Evolutionary conservation across 345 rosid genomes (phyloP).

Genomic region (Eucalyptus sp.): DNA sequence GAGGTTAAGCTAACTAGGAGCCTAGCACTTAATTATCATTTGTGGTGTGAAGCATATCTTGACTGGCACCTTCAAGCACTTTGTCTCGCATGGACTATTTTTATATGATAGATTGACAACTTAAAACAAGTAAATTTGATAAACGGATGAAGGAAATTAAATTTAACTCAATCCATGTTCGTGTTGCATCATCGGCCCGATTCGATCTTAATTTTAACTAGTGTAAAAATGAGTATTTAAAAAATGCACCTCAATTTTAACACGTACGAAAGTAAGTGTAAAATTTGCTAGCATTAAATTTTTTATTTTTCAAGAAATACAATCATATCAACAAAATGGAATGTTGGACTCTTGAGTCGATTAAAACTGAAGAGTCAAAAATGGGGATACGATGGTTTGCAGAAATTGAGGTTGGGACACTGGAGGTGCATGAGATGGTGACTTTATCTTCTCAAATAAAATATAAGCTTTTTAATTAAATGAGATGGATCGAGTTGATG

Average conservation of each 20-base stretch:
- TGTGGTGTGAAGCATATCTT: neutral
- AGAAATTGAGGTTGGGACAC: too few relatives aligned
- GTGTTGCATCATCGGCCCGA: neutral
- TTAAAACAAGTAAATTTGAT: neutral
- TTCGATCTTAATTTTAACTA: neutral
- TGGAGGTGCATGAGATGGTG: neutral
- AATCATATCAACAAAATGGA: neutral
- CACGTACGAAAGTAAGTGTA: neutral
- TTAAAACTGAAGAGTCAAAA: neutral
- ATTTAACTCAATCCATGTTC: neutral
- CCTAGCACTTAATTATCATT: neutral
- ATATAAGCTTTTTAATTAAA: neutral
- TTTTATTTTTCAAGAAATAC: neutral
- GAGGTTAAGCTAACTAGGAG: neutral
- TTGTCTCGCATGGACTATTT: neutral
- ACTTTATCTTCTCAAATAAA: neutral
- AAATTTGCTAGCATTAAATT: neutral
- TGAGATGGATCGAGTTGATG: neutral
- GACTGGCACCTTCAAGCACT: neutral
- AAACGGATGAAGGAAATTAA: neutral
- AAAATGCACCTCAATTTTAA: neutral
- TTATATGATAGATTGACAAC: neutral
- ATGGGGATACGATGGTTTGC: too few relatives aligned
- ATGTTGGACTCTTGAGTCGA: neutral
- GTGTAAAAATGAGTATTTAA: neutral